These are phyloP conservation scores for Alternaria hordeiaustralica DNA, from an alignment of 2,329 filamentous ascomycete species.

Conservation along the genomic window DNA sequence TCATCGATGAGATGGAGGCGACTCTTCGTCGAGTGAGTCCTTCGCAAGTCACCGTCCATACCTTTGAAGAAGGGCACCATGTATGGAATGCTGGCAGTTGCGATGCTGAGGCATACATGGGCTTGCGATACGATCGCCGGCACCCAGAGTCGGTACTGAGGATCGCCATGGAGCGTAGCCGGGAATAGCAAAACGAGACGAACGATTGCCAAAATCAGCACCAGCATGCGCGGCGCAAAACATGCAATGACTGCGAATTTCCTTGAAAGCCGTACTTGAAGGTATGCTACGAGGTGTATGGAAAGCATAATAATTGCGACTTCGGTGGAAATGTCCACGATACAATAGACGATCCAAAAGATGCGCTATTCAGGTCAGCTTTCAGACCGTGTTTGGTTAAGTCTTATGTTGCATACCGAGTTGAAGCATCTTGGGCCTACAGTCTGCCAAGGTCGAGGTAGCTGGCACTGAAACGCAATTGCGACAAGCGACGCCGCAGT, in stretches of 20 bases:
- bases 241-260: conserved; percentile 41
- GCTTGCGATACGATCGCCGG: conserved; percentile 35
- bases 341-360: conserved; percentile 46
- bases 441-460: conserved; percentile 41
- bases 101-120: conserved; percentile 38
- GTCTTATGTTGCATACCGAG: conserved; percentile 23
- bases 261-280: conserved; percentile 27
- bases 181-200: conserved; percentile 42
- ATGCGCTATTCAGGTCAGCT: conserved; percentile 31
- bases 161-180: conserved; percentile 32
- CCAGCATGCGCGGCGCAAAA: conserved; percentile 40
- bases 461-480: conserved; percentile 39
- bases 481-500: conserved; percentile 32
- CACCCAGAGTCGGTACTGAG: conserved; percentile 38
- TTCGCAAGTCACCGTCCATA: conserved; percentile 23
- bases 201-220: conserved; percentile 32
- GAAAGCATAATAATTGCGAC: conserved; percentile 40
- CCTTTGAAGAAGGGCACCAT: conserved; percentile 40
- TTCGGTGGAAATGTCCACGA: conserved; percentile 42
- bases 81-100: conserved; percentile 44
- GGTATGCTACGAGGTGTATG: conserved; percentile 38
- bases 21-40: conserved; percentile 20
- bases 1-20: conserved; percentile 11
- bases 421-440: conserved; percentile 38
- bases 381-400: neutral